A percentile compares a stretch with the other conserved stretches of the same genome.
phyloP scores from a whole-genome alignment of 1,139 yeast species.

The Suhomyces coccinellae region DNA sequence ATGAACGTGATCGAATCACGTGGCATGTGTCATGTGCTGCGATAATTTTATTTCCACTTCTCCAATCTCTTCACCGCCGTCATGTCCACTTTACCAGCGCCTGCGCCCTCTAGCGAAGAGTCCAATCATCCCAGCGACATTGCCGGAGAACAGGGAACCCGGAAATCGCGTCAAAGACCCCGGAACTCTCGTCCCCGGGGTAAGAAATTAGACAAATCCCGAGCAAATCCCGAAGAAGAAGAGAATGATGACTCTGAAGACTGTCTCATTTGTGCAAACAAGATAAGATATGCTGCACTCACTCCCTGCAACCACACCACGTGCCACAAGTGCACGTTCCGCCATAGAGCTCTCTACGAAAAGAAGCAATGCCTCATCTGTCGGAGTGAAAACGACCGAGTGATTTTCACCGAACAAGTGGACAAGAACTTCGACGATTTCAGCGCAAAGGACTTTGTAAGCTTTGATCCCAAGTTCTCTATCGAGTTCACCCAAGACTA shows the following conservation, averaged over 20 bases:
- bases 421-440: constrained; percentile 44
- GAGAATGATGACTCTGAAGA: constrained; percentile 35
- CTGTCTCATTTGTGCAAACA: constrained; percentile 86
- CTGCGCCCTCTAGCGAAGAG: background rate
- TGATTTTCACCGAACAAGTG: constrained; percentile 58
- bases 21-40: background rate
- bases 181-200: background rate
- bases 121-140: background rate
- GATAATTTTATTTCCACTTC: background rate
- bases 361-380: constrained; percentile 81
- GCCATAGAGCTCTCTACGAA: constrained; percentile 78
- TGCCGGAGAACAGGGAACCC: background rate
- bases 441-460: constrained; percentile 27
- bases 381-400: constrained; percentile 61
- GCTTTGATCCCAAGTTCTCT: constrained; percentile 45
- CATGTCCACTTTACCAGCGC: background rate
- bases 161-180: constrained; percentile 19
- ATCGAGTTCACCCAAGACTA: constrained; percentile 52
- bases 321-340: constrained; percentile 79
- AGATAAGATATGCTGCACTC: constrained; percentile 59
- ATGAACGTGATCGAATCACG: no score
- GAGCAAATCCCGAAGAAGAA: constrained; percentile 23
- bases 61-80: background rate
- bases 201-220: background rate
- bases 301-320: constrained; percentile 84